Evolutionary conservation across 1,284 basidiomycete genomes (phyloP), one percentile per base, ranked within the genome.

Genomic region (Cutaneotrichosporon curvatum): DNA sequence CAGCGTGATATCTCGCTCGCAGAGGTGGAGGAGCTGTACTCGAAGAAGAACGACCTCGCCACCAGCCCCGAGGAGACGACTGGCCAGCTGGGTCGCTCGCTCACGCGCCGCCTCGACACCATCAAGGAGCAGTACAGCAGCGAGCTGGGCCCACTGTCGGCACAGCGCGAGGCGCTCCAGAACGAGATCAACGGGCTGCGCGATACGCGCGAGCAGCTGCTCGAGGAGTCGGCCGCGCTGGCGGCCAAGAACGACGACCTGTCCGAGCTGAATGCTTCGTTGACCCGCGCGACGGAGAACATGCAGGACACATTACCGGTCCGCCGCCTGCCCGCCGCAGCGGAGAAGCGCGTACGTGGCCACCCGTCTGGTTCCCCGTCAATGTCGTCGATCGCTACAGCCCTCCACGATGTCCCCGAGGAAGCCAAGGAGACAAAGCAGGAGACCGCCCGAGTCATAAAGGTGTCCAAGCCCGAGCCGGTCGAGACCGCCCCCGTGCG

Each of bases 231-330:
- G 1, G 84, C 87, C 0, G 82, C 83, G 18, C 78, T 98, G 41
- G 90, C 89, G 63, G 84, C 83, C 14, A 82, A 90, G 48, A 96
- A 97, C 71, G 90, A 94, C 61, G 87, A 92, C 67, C 78, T 97
- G 11, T 85, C 84, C 5, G 85, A 90, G 63, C 78, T 94, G 43
- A 85, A 86, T 58, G 76, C 82, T 2, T 84, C 88, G 47, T 85
- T 91, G 55, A 73, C 81, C 4, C 81, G 84, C 33, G 82, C 86
- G 45, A 77, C 85, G 58, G 89, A 92, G 48, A 63, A 71, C 1
- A 55, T 71, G 36, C 68, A 73, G 47, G 73, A 73, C 39, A 50
- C 58, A 11, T 12, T 28, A 7, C 25, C 25, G 25, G 49, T 59
- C n/a, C 56, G 63, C 28, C 56, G 57, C 37, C 46, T 53, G 15